phyloP scores from a whole-genome alignment of 192 early-diverging fungal genomes.

The Blastocladiella britannica region DNA sequence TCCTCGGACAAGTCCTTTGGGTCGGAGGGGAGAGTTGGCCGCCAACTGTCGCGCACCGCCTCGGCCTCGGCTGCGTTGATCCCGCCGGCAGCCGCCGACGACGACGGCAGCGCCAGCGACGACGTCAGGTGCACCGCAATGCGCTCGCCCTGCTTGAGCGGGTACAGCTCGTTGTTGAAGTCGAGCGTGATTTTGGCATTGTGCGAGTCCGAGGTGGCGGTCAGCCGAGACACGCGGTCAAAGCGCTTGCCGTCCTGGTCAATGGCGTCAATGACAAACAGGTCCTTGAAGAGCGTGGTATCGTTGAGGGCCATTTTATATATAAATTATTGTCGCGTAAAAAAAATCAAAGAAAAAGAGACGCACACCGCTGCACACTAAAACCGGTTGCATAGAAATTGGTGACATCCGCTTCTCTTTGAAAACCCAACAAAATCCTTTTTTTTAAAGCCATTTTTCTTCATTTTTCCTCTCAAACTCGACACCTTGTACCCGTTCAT shows the following conservation, averaged over 20 bases:
- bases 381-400: too few relatives aligned
- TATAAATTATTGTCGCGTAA: too few relatives aligned
- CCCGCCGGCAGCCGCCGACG: constrained; percentile 15
- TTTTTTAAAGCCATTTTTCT: too few relatives aligned
- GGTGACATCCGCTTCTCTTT: too few relatives aligned
- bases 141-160: constrained; percentile 62
- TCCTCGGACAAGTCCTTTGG: constrained; percentile 69
- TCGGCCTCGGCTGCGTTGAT: constrained; percentile 15
- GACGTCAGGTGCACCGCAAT: constrained; percentile 61
- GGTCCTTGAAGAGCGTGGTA: constrained; percentile 66
- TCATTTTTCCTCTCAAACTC: too few relatives aligned
- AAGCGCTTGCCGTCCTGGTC: constrained; percentile 83
- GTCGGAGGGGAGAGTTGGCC: constrained; percentile 24
- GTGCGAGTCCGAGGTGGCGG: constrained; percentile 56
- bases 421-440: too few relatives aligned
- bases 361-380: too few relatives aligned
- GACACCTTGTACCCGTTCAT: too few relatives aligned
- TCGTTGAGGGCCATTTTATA: constrained; percentile 16
- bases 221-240: constrained; percentile 79
- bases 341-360: too few relatives aligned
- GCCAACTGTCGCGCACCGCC: constrained; percentile 38
- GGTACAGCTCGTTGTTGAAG: constrained; percentile 88
- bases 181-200: constrained; percentile 83
- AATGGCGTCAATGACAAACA: constrained; percentile 72
- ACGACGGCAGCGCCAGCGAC: constrained; percentile 42